Evolutionary conservation across 345 rosid genomes (phyloP).

Genomic region (Salix arbutifolia): DNA sequence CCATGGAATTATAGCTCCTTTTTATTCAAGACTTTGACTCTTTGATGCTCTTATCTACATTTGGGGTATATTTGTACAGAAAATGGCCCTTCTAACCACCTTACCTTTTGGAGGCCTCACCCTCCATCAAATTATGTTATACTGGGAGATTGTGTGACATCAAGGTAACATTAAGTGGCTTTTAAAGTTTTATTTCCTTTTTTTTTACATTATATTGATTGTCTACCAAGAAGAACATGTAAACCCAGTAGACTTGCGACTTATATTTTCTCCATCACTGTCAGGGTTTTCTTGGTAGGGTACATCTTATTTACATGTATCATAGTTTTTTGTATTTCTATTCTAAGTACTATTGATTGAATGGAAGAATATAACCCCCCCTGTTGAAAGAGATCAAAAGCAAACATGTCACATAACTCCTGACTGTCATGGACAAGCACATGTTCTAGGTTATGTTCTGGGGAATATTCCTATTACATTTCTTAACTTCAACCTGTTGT

Average conservation of each 20-base stretch:
- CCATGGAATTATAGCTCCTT: not conserved
- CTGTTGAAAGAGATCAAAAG: too few species aligned
- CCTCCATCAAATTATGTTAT: slow-evolving; percentile 94
- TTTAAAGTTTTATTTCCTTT: too few species aligned
- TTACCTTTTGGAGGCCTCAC: slow-evolving; percentile 95
- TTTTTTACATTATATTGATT: not conserved
- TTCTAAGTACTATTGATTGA: too few species aligned
- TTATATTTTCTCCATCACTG: not conserved
- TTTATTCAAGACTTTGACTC: not conserved
- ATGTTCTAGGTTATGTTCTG: too few species aligned
- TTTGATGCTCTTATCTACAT: slow-evolving; percentile 1
- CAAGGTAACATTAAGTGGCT: slow-evolving; percentile 48
- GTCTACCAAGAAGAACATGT: not conserved
- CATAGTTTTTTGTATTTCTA: too few species aligned
- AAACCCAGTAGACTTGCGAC: not conserved
- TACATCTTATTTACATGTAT: too few species aligned
- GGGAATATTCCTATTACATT: too few species aligned
- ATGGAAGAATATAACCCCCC: too few species aligned
- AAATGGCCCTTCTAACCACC: slow-evolving; percentile 62
- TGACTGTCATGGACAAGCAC: too few species aligned
- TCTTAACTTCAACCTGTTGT: too few species aligned
- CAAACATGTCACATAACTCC: too few species aligned
- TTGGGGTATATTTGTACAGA: slow-evolving; percentile 41
- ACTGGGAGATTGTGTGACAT: slow-evolving; percentile 95
- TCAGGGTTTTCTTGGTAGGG: too few species aligned